Base-by-base conservation (phyloP, 2,329 filamentous ascomycete species). In the Fusarium tuaranense region DNA sequence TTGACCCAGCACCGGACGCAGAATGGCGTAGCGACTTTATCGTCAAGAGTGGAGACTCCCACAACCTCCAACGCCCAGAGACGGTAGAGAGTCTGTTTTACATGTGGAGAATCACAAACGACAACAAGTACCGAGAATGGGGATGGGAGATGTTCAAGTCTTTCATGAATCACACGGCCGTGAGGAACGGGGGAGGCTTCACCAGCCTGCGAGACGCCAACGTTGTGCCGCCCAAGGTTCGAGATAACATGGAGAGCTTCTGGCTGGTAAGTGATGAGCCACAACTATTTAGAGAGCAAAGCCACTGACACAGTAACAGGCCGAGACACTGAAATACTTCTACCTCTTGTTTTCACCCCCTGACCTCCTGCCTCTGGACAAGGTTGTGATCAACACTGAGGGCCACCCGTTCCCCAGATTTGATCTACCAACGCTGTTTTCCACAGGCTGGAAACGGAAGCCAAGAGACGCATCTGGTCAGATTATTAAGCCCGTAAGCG, bases 201-300 rank as follows among this genome's bases (percentile, higher is more conserved):
- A 95, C 94, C 1, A 95, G 93, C 75, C 87, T 98, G 71, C 88
- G 88, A 20, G 91, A 97, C 80, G 95, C 95, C 30, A 92, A 92
- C 75, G 83, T 84, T 7, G 84, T 97, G 12, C 95, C 95, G 22
- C 91, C 95, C 0, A 82, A 86, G 16, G 86, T 87, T 55, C 88
- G 91, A 70, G 96, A 99, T 83, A 98, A 98, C 78, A 98, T 99
- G 96, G 97, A 99, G 85, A 97, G 95, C 81, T 98, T 98, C 85
- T 99, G 97, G 97, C 90, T 99, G 87, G 93, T 94, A 85, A 85
- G 92, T 86, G 34, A 51, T 20, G 14, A 12, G 10, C 13, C 20
- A 25, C 13, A 32, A 30, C 30, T 18, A 14, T 30, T 12, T 20
- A 7, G 10, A 20, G 39, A 41, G 39, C 5, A 22, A 60, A 32